Evolutionary conservation across 176 grass and related monocot genomes (phyloP), one percentile per base, ranked within the genome.

Genomic region (Oryza glaberrima): DNA sequence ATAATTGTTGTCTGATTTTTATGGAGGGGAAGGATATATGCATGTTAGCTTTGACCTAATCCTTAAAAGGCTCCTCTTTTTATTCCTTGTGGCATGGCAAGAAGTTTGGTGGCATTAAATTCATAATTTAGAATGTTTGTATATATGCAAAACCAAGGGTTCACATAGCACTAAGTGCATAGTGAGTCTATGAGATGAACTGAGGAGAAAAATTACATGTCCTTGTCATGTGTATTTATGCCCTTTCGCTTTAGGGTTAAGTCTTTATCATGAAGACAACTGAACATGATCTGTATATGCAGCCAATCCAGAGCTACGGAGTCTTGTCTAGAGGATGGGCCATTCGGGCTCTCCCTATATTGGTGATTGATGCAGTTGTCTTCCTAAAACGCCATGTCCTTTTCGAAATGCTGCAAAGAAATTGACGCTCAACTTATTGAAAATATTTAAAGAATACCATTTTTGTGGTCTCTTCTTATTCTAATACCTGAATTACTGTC

Each of bases 31-130:
- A 45, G 65, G 60, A 11, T 44, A 60, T 65, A 47, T 68, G 81
- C 81, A 80, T 35, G 60, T 75, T 79, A 35, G 45, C 34, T 77
- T 84, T 84, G 75, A 83, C 81, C 81, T 5, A 51, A 48, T 66
- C 73, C 76, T 70, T 22, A 25, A 82, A 82, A 82, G 36, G 13
- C 52, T 8, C 25, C 11, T 45, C 19, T 3, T 38, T 9, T 72
- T n/a, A 54, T 68, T 35, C 4, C 19, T 41, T 45, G 16, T 65
- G 13, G n/a, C 7, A 41, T 19, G 14, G 68, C 65, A 70, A 17
- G 34, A 70, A 70, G 30, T 32, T 67, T 67, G 30, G 26, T 67
- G 30, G 25, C 28, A 34, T 67, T 67, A 67, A 2, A 9, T 23
- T 63, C 58, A 63, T 63, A 63, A 63, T 9, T 30, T 28, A 10